Conservation (phyloP, 2,329 filamentous ascomycete genomes). For the Alternaria solani region DNA sequence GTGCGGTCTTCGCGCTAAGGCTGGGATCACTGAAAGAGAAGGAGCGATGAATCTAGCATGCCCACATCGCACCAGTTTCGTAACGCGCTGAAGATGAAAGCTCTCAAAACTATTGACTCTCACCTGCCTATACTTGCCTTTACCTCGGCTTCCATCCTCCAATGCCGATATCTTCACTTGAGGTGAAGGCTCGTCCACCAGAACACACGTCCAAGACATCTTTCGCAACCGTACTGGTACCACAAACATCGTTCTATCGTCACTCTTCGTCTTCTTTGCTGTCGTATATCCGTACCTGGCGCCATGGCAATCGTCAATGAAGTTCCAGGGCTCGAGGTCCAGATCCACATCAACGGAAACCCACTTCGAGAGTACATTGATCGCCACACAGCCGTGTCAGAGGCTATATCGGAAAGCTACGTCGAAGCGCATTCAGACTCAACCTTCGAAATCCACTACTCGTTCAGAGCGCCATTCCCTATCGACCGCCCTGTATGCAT, state of each 20-base stretch:
- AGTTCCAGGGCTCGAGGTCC: conserved; percentile 23
- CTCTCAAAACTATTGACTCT: background rate
- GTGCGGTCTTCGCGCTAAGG: background rate
- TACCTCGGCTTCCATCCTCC: conserved; percentile 1
- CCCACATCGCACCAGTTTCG: background rate
- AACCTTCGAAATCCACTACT: conserved; percentile 27
- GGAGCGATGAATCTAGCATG: background rate
- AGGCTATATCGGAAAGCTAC: conserved; percentile 32
- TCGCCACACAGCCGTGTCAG: conserved; percentile 13
- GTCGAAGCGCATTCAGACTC: conserved; percentile 34
- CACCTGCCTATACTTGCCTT: background rate
- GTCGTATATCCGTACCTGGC: background rate
- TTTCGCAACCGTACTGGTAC: background rate
- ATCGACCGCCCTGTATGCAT: conserved; percentile 17
- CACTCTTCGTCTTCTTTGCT: background rate
- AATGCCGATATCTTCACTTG: background rate
- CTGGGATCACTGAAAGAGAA: background rate
- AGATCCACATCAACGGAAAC: conserved; percentile 28
- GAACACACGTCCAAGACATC: background rate
- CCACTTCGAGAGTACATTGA: conserved; percentile 34
- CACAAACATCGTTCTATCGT: background rate
- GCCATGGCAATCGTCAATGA: conserved; percentile 24
- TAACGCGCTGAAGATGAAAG: background rate
- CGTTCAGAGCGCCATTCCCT: conserved; percentile 18
- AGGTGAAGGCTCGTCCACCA: background rate